Base-by-base conservation (phyloP, 768 basidiomycete genomes). In the Crassisporium funariophilum region DNA sequence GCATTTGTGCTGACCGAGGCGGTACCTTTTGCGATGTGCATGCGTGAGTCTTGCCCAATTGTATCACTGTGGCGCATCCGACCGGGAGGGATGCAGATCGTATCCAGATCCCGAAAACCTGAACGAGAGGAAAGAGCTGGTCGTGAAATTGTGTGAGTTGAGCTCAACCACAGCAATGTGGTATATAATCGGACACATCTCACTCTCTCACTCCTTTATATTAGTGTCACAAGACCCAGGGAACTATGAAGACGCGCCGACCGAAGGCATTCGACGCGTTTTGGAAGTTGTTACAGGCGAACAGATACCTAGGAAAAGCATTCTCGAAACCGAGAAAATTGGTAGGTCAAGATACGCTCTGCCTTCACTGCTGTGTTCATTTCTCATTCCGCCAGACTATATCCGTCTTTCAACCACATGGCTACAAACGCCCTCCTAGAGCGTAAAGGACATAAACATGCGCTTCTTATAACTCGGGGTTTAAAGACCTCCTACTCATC, bases 351-450 rank as follows among this genome's bases (percentile, higher is more conserved):
- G n/a, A 38, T 21, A 24, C 34, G 12, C 12, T 27, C 19, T 34
- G 16, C 25, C 25, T 1, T 33, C 27, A 19, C 16, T 29, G 19
- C 39, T 19, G 24, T 35, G 41, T 22, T 52, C 37, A 5, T 53
- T 40, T 38, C n/a, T 21, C 34, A n/a, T 9, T 49, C n/a, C n/a
- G n/a, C n/a, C n/a, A 92, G 93, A 95, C 59, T 94, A 92, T 61
- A 91, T 95, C 52, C 82, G 93, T 13, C 72, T 95, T 6, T 93
- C 91, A 0, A 97, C 95, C 0, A 98, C 95, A 0, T 98, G 3
- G 95, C 94, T 0, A 98, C 95, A 13, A 98, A 98, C 58, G 95
- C 95, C 0, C 78, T 98, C 0, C 78, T 98, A 5, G 95, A 98
- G 59, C 84, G 95, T 37, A 95, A 95, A 65, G 95, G 95, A 1